Evolutionary conservation across 257 asterid genomes (phyloP), one percentile per base, ranked within the genome.

Genomic region (Buddleja alternifolia): DNA sequence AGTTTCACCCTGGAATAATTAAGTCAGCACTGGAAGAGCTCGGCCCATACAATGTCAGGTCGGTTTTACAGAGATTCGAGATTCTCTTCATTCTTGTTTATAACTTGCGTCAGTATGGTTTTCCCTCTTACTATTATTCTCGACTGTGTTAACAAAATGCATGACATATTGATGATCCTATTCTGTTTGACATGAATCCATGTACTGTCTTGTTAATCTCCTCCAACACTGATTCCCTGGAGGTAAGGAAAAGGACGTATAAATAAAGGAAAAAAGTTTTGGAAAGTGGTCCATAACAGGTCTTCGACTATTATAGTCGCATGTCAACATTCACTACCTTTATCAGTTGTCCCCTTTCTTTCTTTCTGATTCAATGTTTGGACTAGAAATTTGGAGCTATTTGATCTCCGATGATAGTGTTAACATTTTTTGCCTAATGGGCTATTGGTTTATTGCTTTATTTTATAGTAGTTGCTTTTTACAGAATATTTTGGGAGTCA

Each of bases 401-500:
- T 61, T 56, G 69, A 34, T 69, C 69, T 50, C 53, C 25, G 6
- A 52, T 51, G 16, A 62, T 62, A 40, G 51, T 46, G 17, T 70
- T 63, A 25, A 17, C 11, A 58, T 53, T 42, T 56, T 23, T 8
- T n/a, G 20, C 10, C 15, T 37, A 20, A 23, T 60, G 77, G 61
- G 56, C 61, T 67, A 63, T 63, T 46, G 15, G 19, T 59, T 65
- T 73, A 34, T 59, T 59, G 52, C 56, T 73, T 73, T 45, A 48
- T 66, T 67, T 61, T 11, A 21, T 41, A 40, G 41, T 67, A 55
- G 29, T 20, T 78, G 24, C 69, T 57, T 70, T 58, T 34, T 65
- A 51, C 93, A 94, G 99, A 82, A 84, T 94, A 55, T 91, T 94
- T 78, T 91, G 97, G 97, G 97, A 89, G 83, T 91, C 97, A 10